These are phyloP conservation scores for Metschnikowia gelsemii DNA, from an alignment of 805 yeast species.

Conservation along the genomic window DNA sequence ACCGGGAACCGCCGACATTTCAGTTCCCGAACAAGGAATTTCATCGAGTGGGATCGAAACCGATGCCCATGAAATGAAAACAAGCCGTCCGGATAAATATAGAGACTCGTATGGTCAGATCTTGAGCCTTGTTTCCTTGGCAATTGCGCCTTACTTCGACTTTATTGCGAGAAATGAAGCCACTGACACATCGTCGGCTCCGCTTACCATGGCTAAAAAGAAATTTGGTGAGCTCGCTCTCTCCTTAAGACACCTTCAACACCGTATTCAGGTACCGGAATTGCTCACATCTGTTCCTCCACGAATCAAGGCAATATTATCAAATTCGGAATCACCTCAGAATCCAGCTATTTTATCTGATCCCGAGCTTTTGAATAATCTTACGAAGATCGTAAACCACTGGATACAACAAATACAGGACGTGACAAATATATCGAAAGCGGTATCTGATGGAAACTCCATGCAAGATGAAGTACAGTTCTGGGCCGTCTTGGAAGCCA, in stretches of 20 bases:
- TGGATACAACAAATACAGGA: constrained; percentile 70
- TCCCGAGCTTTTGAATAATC: constrained; percentile 56
- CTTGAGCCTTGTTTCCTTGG: constrained; percentile 58
- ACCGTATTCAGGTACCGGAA: constrained; percentile 67
- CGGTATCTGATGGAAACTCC: constrained; percentile 54
- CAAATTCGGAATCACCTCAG: constrained; percentile 33
- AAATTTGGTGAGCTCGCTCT: constrained; percentile 66
- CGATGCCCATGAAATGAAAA: background rate
- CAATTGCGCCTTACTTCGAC: constrained; percentile 71
- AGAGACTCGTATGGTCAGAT: constrained; percentile 26
- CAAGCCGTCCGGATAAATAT: background rate
- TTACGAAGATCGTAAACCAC: constrained; percentile 67
- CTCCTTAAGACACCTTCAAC: constrained; percentile 66
- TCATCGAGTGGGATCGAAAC: background rate
- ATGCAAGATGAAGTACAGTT: constrained; percentile 65
- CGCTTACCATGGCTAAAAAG: constrained; percentile 38
- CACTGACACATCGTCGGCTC: constrained; percentile 9
- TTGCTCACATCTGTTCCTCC: constrained; percentile 54
- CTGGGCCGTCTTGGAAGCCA: constrained; percentile 72
- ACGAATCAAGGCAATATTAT: constrained; percentile 27
- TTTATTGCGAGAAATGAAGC: constrained; percentile 27
- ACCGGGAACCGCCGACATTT: constrained; percentile 7
- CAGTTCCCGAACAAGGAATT: background rate
- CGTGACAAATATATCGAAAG: constrained; percentile 53
- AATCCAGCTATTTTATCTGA: constrained; percentile 33